Percentiles rank a stretch among this genome's conserved stretches.
These are phyloP conservation scores for Lunularia cruciata DNA, from an alignment of 225 moss, liverwort and hornwort genomes.

Conservation along the genomic window DNA sequence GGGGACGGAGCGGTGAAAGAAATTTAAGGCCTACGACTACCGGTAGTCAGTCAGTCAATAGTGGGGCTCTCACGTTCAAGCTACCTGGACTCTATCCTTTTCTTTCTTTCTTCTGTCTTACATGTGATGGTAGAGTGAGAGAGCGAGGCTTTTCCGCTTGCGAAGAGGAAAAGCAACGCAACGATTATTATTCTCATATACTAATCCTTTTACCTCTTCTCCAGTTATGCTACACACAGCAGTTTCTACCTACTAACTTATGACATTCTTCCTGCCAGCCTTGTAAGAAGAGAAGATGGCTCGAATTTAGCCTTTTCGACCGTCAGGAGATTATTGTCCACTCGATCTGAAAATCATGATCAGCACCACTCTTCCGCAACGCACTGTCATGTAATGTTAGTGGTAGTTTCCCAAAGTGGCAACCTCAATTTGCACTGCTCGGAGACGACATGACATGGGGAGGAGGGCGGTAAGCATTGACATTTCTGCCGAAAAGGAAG, in stretches of 20 bases:
- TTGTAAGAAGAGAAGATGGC: neutral
- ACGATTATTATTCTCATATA: neutral
- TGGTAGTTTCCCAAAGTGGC: neutral
- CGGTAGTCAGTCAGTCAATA: neutral
- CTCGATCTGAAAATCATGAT: constrained; percentile 1
- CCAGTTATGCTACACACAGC: no score
- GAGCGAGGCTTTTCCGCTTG: neutral
- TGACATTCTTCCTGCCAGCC: neutral
- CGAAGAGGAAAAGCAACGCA: neutral
- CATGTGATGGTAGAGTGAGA: neutral
- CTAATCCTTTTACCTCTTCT: no score
- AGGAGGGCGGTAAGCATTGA: neutral
- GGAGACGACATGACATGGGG: neutral
- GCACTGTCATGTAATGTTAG: neutral
- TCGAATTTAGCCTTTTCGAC: neutral
- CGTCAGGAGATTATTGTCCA: constrained; percentile 6
- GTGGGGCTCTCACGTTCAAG: neutral
- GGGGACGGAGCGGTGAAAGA: no score
- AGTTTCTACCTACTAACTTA: neutral
- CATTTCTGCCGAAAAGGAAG: neutral
- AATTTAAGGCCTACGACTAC: neutral
- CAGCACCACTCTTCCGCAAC: neutral
- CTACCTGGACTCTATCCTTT: neutral
- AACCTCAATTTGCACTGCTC: neutral
- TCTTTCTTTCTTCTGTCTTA: neutral